Conservation (phyloP, 495 filamentous ascomycete genomes). For the Podospora conica region DNA sequence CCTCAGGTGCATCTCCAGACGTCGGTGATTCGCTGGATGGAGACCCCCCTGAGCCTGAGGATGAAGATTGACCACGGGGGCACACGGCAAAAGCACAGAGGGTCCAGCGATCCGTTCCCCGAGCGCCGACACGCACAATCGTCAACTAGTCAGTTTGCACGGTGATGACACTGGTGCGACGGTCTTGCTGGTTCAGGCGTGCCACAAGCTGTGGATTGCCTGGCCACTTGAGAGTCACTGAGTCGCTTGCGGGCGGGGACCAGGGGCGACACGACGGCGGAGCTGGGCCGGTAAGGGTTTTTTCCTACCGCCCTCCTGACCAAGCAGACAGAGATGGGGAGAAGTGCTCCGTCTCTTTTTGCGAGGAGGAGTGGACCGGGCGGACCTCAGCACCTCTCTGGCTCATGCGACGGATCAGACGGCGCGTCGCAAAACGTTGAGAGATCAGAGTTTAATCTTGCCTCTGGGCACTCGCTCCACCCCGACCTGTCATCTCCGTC, state of each 20-base stretch:
- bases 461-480: not conserved
- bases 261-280: slow-evolving; percentile 21
- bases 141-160: slow-evolving; percentile 23
- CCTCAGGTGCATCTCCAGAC: slow-evolving; percentile 1
- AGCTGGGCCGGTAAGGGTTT: not conserved
- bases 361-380: not conserved
- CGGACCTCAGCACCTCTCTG: not conserved
- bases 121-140: slow-evolving; percentile 13
- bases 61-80: not conserved
- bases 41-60: not conserved
- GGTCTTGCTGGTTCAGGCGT: slow-evolving; percentile 19
- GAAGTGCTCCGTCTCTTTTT: not conserved
- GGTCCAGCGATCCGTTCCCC: slow-evolving; percentile 23
- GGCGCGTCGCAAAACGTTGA: not conserved
- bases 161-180: slow-evolving; percentile 28
- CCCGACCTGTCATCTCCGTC: not conserved
- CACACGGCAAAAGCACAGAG: not conserved
- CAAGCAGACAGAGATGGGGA: slow-evolving; percentile 2
- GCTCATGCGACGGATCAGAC: not conserved
- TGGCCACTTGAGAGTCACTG: slow-evolving; percentile 26
- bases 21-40: not conserved
- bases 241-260: slow-evolving; percentile 19
- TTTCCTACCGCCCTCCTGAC: not conserved
- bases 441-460: not conserved
- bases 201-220: slow-evolving; percentile 15